These are phyloP conservation scores for Santalum album DNA, from an alignment of 164 flowering plant genomes.

Conservation along the genomic window DNA sequence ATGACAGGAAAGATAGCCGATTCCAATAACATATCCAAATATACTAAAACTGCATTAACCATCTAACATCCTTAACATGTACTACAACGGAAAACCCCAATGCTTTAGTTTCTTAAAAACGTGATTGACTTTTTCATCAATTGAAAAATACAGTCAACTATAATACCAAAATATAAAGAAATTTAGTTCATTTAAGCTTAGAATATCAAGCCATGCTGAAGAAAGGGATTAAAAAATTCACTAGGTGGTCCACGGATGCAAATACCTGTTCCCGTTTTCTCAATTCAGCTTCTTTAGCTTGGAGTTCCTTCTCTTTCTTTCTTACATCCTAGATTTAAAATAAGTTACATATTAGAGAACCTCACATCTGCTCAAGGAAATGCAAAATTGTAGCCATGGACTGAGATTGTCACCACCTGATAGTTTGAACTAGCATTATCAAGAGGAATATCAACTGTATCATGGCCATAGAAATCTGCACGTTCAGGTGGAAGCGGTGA, in stretches of 20 bases:
- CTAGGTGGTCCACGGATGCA: background rate
- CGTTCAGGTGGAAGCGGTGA: conserved; percentile 96
- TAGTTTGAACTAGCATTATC: conserved; percentile 27
- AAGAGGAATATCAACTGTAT: conserved; percentile 80
- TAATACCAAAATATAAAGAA: no score
- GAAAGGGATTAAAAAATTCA: background rate
- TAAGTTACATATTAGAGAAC: conserved; percentile 5
- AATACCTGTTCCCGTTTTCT: conserved; percentile 81
- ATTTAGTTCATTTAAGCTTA: no score
- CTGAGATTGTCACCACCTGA: conserved; percentile 12
- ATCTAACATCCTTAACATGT: no score
- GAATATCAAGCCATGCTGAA: background rate
- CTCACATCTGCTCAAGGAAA: background rate
- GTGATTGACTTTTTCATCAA: no score
- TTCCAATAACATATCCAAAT: no score
- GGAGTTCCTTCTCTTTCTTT: conserved; percentile 82
- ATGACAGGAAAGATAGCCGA: no score
- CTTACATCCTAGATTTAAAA: conserved; percentile 54
- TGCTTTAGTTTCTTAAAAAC: no score
- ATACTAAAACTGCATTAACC: no score
- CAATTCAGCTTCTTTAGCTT: conserved; percentile 86
- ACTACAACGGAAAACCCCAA: no score
- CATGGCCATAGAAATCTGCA: conserved; percentile 67
- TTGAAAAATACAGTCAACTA: no score
- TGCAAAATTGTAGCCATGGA: conserved; percentile 1